phyloP scores from a whole-genome alignment of 352 stramenopile species.

The Pythium scleroteichum region DNA sequence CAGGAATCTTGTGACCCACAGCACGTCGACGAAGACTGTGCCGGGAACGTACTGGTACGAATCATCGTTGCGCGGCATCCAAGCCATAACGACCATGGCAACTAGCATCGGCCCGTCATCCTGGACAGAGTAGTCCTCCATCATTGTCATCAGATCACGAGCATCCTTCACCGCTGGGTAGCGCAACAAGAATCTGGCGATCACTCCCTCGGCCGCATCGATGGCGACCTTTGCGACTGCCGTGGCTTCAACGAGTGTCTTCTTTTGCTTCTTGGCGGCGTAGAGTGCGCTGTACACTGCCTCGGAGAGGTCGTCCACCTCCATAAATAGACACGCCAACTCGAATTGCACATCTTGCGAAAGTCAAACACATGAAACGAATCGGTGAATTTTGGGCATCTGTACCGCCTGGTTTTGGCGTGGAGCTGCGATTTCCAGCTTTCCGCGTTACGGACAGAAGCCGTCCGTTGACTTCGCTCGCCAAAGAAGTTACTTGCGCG shows the following conservation, averaged over 20 bases:
- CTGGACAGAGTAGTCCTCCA: not conserved
- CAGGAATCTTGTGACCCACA: conserved; percentile 1
- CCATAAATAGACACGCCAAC: conserved; percentile 33
- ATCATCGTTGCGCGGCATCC: not conserved
- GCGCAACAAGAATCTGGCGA: conserved; percentile 25
- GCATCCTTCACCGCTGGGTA: conserved; percentile 20
- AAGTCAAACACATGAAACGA: conserved; percentile 16
- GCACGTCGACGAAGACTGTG: conserved; percentile 3
- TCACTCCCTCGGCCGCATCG: conserved; percentile 23
- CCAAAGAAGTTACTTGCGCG: too few species aligned
- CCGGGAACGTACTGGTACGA: conserved; percentile 11
- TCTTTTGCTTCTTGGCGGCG: conserved; percentile 35
- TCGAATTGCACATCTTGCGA: conserved; percentile 25
- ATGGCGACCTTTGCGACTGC: conserved; percentile 37
- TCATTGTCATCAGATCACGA: conserved; percentile 5
- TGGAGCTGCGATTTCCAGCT: too few species aligned
- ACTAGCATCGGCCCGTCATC: too few species aligned
- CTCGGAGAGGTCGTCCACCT: conserved; percentile 24
- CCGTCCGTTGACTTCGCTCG: too few species aligned
- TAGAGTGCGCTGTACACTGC: conserved; percentile 29
- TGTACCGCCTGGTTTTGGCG: too few species aligned
- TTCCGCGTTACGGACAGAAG: too few species aligned
- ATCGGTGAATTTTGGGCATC: too few species aligned
- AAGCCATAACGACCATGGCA: not conserved
- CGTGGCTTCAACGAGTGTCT: conserved; percentile 39